These are phyloP conservation scores for Penicillium soppii DNA, from an alignment of 495 filamentous ascomycete species.

Conservation along the genomic window DNA sequence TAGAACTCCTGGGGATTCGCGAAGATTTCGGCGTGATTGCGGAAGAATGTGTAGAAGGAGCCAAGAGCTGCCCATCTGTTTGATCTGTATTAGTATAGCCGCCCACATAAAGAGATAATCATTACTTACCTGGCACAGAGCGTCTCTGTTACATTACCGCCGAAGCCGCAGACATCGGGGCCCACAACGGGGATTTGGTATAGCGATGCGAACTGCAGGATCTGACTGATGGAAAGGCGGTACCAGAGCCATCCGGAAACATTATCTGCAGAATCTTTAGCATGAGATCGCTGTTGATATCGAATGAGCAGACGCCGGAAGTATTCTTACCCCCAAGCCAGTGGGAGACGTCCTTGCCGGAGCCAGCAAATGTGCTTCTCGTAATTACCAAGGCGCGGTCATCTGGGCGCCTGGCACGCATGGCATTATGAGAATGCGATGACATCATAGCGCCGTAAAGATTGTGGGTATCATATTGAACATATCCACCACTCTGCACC, in stretches of 20 bases:
- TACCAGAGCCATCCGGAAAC: slow-evolving; percentile 51
- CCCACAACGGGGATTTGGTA: slow-evolving; percentile 85
- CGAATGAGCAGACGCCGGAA: slow-evolving; percentile 51
- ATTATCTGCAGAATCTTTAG: slow-evolving; percentile 9
- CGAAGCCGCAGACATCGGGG: slow-evolving; percentile 72
- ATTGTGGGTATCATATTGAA: slow-evolving; percentile 23
- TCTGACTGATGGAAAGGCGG: slow-evolving; percentile 70
- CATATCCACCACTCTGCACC: slow-evolving; percentile 15
- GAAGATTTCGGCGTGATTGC: slow-evolving; percentile 60
- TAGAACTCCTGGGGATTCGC: slow-evolving; percentile 72
- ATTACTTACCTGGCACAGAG: slow-evolving; percentile 49
- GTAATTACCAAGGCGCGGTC: slow-evolving; percentile 74
- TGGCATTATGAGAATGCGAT: slow-evolving; percentile 9
- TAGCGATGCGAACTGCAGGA: slow-evolving; percentile 61
- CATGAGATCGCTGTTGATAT: background rate
- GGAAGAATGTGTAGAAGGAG: slow-evolving; percentile 78
- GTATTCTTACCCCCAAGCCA: slow-evolving; percentile 60
- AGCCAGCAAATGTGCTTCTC: slow-evolving; percentile 70
- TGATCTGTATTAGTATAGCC: background rate
- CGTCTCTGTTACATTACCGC: slow-evolving; percentile 60
- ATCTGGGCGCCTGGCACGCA: slow-evolving; percentile 14
- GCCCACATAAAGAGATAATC: background rate
- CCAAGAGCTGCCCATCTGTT: slow-evolving; percentile 72
- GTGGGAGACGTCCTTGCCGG: slow-evolving; percentile 67
- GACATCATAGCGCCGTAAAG: slow-evolving; percentile 17